Evolutionary conservation across 352 stramenopile species (phyloP), one percentile per base, ranked within the genome.

Genomic region (Pythium phragmitis): DNA sequence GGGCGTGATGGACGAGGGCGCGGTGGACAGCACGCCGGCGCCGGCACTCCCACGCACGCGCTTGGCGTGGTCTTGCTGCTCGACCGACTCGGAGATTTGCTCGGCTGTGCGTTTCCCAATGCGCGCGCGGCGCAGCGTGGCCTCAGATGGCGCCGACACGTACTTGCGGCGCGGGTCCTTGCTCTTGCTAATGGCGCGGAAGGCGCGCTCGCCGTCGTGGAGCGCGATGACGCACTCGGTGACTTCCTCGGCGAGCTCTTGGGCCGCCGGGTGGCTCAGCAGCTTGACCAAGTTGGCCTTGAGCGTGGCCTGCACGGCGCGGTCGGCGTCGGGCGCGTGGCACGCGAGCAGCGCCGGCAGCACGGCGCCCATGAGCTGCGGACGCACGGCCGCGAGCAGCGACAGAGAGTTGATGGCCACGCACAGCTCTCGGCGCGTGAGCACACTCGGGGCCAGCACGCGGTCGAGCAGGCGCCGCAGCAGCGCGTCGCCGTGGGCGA

Each of bases 181-280:
- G 69, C 78, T 90, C 61, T 92, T 94, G 63, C 73, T 90, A 67
- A 91, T 85, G 3, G 85, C 85, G 34, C 80, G 73, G 69, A 92
- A 89, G 4, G 85, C 85, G 36, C 82, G 85, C 61, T 89, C 81
- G 19, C 81, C 89, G 6, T 84, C 79, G n/a, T 80, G 75, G 1
- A 88, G 68, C 3, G 76, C 75, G 60, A 92, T 91, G 28, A 94
- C 72, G 65, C 74, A 73, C 51, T 89, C 80, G 17, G 80, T 94
- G 45, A 94, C 77, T 49, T 91, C 82, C 47, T 94, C 82, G 30
- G 75, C 70, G 54, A 90, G 81, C 19, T 73, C 30, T 56, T 87
- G 78, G 1, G 82, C 75, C 4, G 75, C 59, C 7, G 85, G 85
- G 36, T 87, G 80, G 51, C 77, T 85, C 37, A 92, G 63, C 11